Evolutionary conservation across 176 grass and related monocot species (phyloP).

Genomic region (Oryza nivara): DNA sequence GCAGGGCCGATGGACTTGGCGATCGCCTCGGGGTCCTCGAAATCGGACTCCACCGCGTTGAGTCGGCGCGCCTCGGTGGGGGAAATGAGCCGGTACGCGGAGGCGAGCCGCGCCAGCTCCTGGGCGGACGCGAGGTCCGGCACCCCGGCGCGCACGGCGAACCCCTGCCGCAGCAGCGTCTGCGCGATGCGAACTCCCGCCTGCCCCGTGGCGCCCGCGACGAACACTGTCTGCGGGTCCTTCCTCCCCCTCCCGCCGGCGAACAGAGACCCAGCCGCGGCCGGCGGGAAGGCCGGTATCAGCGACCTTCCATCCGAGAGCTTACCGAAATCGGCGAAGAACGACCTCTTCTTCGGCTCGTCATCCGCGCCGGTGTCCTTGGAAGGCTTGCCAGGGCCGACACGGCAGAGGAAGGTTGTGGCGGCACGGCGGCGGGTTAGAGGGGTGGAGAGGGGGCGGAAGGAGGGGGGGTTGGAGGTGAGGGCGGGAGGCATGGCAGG

Average conservation of each 20-base stretch:
- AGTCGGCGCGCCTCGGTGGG: slow-evolving; percentile 65
- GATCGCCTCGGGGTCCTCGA: slow-evolving; percentile 68
- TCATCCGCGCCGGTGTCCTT: slow-evolving; percentile 48
- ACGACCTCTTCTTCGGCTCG: slow-evolving; percentile 50
- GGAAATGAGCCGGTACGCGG: slow-evolving; percentile 75
- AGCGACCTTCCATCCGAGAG: slow-evolving; percentile 57
- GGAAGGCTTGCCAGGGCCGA: slow-evolving; percentile 36
- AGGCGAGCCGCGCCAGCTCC: slow-evolving; percentile 72
- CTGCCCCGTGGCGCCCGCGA: slow-evolving; percentile 88
- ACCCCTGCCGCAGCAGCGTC: slow-evolving; percentile 79
- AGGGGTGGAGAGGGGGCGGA: slow-evolving; percentile 54
- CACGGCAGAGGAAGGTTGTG: slow-evolving; percentile 45
- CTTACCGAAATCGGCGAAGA: slow-evolving; percentile 74
- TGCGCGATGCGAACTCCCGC: slow-evolving; percentile 67
- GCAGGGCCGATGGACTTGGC: slow-evolving; percentile 93
- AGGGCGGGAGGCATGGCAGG: slow-evolving; percentile 78
- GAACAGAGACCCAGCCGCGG: slow-evolving; percentile 48
- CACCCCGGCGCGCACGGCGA: slow-evolving; percentile 77
- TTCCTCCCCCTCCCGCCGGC: slow-evolving; percentile 51
- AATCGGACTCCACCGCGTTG: slow-evolving; percentile 74
- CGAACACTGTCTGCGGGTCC: slow-evolving; percentile 79
- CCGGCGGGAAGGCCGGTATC: slow-evolving; percentile 58
- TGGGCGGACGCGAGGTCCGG: slow-evolving; percentile 72
- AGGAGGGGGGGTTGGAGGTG: slow-evolving; percentile 75
- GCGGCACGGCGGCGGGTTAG: slow-evolving; percentile 39